Base-by-base conservation (phyloP, 2,329 filamentous ascomycete genomes). In the Microsporum canis region DNA sequence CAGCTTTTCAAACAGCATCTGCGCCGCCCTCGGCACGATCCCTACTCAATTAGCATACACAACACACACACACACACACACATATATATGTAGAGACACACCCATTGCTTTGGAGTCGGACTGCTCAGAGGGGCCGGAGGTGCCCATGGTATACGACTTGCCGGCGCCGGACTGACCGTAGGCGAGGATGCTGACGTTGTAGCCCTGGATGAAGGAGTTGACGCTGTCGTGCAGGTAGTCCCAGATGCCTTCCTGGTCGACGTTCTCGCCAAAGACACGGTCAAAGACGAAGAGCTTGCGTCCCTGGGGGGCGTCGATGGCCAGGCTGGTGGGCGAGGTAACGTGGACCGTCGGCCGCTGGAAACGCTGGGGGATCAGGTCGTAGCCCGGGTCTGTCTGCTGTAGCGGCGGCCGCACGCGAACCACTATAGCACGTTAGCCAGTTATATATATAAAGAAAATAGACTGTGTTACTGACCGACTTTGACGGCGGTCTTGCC, bases 101-200 rank as follows among this genome's bases (percentile, higher is more conserved):
- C 90, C 91, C 88, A 92, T 94, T 34, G 84, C 75, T 5, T 87
- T 82, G 34, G 80, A 66, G 68, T 92, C 81, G 31, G 78, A 80
- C 70, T 95, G 88, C 69, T 96, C 91, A 27, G 75, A 75, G 1
- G 91, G 89, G 3, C 91, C 91, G 0, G 92, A 91, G 0, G 94
- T 99, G 61, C 94, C 94, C 94, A 99, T 99, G 0, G 94, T 99
- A 72, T 95, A 97, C 2, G 92, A 97, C 77, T 99, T 99, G 68
- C 94, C 94, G 8, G 94, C 91, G 61, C 94, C 94, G 33, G 94
- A 99, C 78, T 99, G 94, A 66, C 94, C 94, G 70, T 99, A 99
- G 56, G 94, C 94, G 68, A 99, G 79, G 57, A 99, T 84, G 2
- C 94, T 99, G 62, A 99, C 94, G 83, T 99, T 99, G 82, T 97